A percentile compares a stretch with the other conserved stretches of the same genome.
phyloP scores from a whole-genome alignment of 1,139 yeast species.

The Pichia sp. region DNA sequence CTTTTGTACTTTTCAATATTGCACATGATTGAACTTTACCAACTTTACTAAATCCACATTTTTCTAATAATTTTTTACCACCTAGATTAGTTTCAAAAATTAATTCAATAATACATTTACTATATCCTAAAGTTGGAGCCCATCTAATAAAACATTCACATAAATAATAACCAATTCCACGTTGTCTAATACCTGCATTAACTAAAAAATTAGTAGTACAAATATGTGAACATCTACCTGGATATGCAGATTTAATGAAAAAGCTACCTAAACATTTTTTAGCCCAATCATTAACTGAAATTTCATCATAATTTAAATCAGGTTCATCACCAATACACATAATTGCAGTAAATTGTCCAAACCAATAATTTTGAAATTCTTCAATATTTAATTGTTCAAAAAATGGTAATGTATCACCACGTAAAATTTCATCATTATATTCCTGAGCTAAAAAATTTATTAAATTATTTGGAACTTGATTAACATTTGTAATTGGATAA shows the following conservation, averaged over 20 bases:
- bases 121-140: conserved; percentile 86
- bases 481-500: conserved; percentile 68
- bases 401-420: conserved; percentile 84
- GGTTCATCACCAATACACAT: conserved; percentile 78
- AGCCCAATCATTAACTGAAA: conserved; percentile 63
- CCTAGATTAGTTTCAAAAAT: conserved; percentile 86
- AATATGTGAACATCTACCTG: conserved; percentile 90
- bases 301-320: conserved; percentile 46
- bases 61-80: conserved; percentile 72
- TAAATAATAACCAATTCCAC: conserved; percentile 81
- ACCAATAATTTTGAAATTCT: conserved; percentile 79
- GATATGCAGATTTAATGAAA: conserved; percentile 78
- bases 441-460: conserved; percentile 82
- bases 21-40: conserved; percentile 85
- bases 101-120: conserved; percentile 74
- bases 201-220: conserved; percentile 87
- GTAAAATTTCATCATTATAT: conserved; percentile 83
- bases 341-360: conserved; percentile 75
- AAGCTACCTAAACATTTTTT: conserved; percentile 85
- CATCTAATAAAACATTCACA: conserved; percentile 81
- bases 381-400: conserved; percentile 69
- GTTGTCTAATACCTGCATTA: conserved; percentile 88
- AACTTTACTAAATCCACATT: conserved; percentile 67
- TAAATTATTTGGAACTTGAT: conserved; percentile 65
- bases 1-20: conserved; percentile 67